A percentile compares a stretch with the other conserved stretches of the same genome.
Evolutionary conservation across 2,329 filamentous ascomycete species (phyloP).

Genomic region (Aotearoamyces nothofagi): DNA sequence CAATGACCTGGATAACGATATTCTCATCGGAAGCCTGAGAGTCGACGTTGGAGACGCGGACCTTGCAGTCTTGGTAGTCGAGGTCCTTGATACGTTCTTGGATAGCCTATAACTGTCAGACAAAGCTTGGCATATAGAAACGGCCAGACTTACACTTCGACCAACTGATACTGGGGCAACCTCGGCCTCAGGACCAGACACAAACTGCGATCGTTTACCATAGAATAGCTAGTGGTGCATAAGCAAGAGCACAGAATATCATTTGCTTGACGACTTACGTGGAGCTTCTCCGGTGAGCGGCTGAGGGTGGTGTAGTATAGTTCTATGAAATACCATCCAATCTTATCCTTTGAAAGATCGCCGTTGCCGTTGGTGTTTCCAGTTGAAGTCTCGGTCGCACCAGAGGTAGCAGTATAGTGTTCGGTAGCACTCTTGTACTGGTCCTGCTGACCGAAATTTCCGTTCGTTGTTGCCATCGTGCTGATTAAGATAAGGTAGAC

Average conservation of each 20-base stretch:
- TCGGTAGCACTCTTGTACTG: slow-evolving; percentile 19
- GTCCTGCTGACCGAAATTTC: slow-evolving; percentile 19
- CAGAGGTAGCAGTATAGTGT: slow-evolving; percentile 19
- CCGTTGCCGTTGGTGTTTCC: slow-evolving; percentile 23
- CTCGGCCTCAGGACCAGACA: slow-evolving; percentile 83
- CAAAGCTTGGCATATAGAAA: neutral
- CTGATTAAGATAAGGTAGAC: too few relatives aligned
- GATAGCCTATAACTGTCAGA: slow-evolving; percentile 50
- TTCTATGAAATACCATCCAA: slow-evolving; percentile 99
- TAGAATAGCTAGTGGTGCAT: slow-evolving; percentile 59
- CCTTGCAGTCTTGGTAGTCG: slow-evolving; percentile 95
- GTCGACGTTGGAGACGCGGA: slow-evolving; percentile 95
- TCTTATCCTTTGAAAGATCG: slow-evolving; percentile 69
- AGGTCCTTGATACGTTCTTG: slow-evolving; percentile 87
- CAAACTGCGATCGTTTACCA: slow-evolving; percentile 88
- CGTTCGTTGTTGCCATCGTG: slow-evolving; percentile 19
- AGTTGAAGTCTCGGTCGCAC: slow-evolving; percentile 12
- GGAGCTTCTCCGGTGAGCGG: slow-evolving; percentile 86
- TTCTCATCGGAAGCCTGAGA: slow-evolving; percentile 84
- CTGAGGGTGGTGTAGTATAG: slow-evolving; percentile 98
- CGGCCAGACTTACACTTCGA: slow-evolving; percentile 51
- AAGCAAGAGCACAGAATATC: neutral
- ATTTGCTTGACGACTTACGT: slow-evolving; percentile 34
- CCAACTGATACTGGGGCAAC: slow-evolving; percentile 76
- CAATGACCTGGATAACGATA: slow-evolving; percentile 96